phyloP scores from a whole-genome alignment of 257 asterid genomes.

The Gentiana straminea region DNA sequence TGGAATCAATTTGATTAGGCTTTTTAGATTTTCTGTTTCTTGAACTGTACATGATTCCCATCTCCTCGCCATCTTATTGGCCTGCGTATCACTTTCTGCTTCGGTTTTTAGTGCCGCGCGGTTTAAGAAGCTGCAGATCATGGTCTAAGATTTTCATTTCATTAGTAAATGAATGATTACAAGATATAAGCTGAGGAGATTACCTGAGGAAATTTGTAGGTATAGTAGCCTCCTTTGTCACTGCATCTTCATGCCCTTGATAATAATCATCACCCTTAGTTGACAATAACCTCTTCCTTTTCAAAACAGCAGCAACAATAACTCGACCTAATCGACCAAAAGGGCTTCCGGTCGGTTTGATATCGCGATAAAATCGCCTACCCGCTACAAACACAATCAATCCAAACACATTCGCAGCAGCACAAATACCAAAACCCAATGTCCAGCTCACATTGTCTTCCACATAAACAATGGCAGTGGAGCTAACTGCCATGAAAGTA shows the following conservation, averaged over 20 bases:
- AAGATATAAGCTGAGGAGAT: too few species aligned
- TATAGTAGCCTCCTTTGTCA: too few species aligned
- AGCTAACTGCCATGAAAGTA: slow-evolving; percentile 7
- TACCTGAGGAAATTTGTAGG: too few species aligned
- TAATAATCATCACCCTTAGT: slow-evolving; percentile 15
- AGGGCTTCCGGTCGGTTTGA: slow-evolving; percentile 39
- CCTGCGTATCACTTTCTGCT: slow-evolving; percentile 7
- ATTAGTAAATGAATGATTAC: too few species aligned
- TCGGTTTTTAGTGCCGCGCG: slow-evolving; percentile 12
- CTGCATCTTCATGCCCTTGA: too few species aligned
- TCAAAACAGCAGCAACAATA: slow-evolving; percentile 26
- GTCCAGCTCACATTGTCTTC: slow-evolving; percentile 28
- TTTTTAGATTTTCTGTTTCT: slow-evolving; percentile 19
- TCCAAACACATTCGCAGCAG: slow-evolving; percentile 6
- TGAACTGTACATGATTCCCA: slow-evolving; percentile 16
- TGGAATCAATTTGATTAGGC: slow-evolving; percentile 11
- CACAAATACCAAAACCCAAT: slow-evolving; percentile 9
- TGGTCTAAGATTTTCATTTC: too few species aligned
- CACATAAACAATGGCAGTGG: slow-evolving; percentile 31
- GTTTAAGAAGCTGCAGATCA: slow-evolving; percentile 13
- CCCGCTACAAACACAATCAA: slow-evolving; percentile 10
- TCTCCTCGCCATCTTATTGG: slow-evolving; percentile 2
- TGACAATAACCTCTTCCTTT: slow-evolving; percentile 19
- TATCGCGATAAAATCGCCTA: slow-evolving; percentile 7
- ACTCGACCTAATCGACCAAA: slow-evolving; percentile 37